Evolutionary conservation across 495 filamentous ascomycete species (phyloP).

Genomic region (Xanthoparmelia taractica): DNA sequence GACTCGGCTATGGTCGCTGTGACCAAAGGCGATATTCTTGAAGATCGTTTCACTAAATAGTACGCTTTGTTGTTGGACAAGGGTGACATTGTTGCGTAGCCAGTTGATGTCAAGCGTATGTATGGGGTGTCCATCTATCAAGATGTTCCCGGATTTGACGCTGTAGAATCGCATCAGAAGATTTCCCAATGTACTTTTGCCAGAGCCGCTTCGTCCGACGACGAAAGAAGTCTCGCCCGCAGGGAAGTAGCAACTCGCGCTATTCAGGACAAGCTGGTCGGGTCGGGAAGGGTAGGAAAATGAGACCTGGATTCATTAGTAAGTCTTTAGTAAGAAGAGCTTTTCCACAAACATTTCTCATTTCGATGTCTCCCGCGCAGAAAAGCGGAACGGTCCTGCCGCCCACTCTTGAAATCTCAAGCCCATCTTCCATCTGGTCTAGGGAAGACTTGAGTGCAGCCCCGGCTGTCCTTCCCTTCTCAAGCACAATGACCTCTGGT

Average conservation of each 20-base stretch:
- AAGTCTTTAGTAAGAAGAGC: not conserved
- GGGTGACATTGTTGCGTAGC: slow-evolving; percentile 70
- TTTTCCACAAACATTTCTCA: slow-evolving; percentile 56
- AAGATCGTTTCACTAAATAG: slow-evolving; percentile 80
- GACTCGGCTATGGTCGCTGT: slow-evolving; percentile 40
- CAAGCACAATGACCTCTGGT: slow-evolving; percentile 64
- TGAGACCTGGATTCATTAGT: slow-evolving; percentile 47
- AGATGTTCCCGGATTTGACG: slow-evolving; percentile 55
- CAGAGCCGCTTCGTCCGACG: slow-evolving; percentile 80
- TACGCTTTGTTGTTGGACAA: slow-evolving; percentile 75
- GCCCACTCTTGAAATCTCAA: slow-evolving; percentile 26
- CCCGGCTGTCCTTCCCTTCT: slow-evolving; percentile 73
- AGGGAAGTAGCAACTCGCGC: slow-evolving; percentile 58
- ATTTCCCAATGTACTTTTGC: slow-evolving; percentile 84
- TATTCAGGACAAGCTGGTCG: slow-evolving; percentile 50
- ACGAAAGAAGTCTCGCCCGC: slow-evolving; percentile 71
- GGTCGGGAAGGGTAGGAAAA: slow-evolving; percentile 80
- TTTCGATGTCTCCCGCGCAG: slow-evolving; percentile 59
- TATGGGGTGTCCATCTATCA: slow-evolving; percentile 60
- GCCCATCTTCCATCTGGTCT: slow-evolving; percentile 29
- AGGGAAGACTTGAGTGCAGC: slow-evolving; percentile 47
- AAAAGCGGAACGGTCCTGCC: slow-evolving; percentile 29
- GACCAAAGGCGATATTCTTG: slow-evolving; percentile 74
- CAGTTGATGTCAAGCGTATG: slow-evolving; percentile 56
- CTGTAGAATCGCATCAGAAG: slow-evolving; percentile 71